phyloP scores from a whole-genome alignment of 345 rosid species.

The Ailanthus altissimus region DNA sequence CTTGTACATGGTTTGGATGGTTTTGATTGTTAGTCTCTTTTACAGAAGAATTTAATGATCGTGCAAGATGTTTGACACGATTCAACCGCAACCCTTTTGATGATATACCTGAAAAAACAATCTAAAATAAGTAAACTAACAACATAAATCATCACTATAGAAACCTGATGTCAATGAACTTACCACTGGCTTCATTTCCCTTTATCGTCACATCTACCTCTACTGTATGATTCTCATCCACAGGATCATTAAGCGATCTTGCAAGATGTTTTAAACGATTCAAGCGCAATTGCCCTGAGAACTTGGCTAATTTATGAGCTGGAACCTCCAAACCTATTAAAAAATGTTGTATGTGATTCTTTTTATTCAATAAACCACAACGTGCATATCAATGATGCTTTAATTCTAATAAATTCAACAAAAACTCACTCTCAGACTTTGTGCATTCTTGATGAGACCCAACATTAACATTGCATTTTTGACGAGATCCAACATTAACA shows the following conservation, averaged over 20 bases:
- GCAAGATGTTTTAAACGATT: conserved; percentile 80
- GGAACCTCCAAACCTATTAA: conserved; percentile 63
- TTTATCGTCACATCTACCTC: conserved; percentile 32
- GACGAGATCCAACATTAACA: conserved; percentile 24
- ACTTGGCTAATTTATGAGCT: conserved; percentile 44
- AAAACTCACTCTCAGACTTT: conserved; percentile 47
- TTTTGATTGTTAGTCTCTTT: conserved; percentile 30
- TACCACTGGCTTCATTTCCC: conserved; percentile 49
- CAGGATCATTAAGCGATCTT: conserved; percentile 49
- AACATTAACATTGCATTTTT: conserved; percentile 21
- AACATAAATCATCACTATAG: neutral
- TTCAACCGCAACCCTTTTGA: conserved; percentile 62
- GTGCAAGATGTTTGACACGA: conserved; percentile 70
- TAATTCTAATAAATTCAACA: neutral
- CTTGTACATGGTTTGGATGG: conserved; percentile 38
- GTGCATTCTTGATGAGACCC: conserved; percentile 26
- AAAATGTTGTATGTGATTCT: neutral
- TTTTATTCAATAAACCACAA: neutral
- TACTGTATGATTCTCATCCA: conserved; percentile 28
- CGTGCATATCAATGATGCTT: no score
- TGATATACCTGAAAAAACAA: conserved; percentile 49
- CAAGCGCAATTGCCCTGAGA: conserved; percentile 58
- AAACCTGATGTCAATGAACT: conserved; percentile 24
- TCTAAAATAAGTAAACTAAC: neutral
- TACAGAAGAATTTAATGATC: conserved; percentile 40